Evolutionary conservation across 2,329 filamentous ascomycete species (phyloP).

Genomic region (Sclerotinia spermophila): DNA sequence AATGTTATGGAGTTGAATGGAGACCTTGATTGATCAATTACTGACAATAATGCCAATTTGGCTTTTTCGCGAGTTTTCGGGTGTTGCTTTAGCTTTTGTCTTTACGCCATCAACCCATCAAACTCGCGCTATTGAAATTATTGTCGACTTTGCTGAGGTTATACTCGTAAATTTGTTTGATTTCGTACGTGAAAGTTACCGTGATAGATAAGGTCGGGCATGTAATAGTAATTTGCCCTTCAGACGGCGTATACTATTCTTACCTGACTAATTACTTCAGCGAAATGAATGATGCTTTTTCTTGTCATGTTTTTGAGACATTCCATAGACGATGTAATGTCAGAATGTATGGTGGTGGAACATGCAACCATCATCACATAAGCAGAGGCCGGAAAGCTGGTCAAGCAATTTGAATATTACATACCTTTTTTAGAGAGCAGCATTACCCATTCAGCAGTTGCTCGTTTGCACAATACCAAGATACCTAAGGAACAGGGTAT

Average conservation of each 20-base stretch:
- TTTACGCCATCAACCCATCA: background rate
- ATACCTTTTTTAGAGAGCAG: background rate
- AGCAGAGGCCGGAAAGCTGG: background rate
- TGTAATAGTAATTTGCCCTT: slow-evolving; percentile 1
- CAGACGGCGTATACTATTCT: slow-evolving; percentile 1
- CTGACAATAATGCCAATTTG: background rate
- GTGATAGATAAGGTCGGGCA: slow-evolving; percentile 5
- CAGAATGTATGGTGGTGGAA: slow-evolving; percentile 2
- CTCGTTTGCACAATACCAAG: background rate
- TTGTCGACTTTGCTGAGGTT: slow-evolving; percentile 3
- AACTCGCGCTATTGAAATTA: background rate
- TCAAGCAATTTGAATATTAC: background rate
- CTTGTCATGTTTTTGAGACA: slow-evolving; percentile 16
- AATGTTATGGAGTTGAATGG: background rate
- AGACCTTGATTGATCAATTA: background rate
- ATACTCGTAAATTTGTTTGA: background rate
- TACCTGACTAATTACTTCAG: slow-evolving; percentile 8
- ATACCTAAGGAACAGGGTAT: background rate
- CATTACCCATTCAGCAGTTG: background rate
- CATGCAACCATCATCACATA: slow-evolving; percentile 13
- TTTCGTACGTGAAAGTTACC: background rate
- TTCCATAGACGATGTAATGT: slow-evolving; percentile 14
- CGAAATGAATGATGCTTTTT: slow-evolving; percentile 14
- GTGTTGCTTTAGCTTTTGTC: background rate
- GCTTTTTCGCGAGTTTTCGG: background rate